Evolutionary conservation across 2,329 filamentous ascomycete species (phyloP).

Genomic region (Scedosporium minutisporum): DNA sequence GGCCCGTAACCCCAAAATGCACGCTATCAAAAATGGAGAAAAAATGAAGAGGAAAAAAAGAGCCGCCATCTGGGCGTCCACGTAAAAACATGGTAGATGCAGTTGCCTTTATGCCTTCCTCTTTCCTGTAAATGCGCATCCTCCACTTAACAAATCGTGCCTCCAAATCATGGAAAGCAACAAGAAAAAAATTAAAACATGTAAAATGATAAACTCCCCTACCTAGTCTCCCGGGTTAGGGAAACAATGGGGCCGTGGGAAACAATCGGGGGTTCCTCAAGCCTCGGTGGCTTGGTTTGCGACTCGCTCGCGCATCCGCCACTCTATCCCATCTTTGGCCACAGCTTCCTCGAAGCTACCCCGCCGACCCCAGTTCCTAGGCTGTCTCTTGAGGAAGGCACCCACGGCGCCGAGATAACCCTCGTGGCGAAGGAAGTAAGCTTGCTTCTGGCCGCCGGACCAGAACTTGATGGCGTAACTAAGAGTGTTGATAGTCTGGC

Average conservation of each 20-base stretch:
- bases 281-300: not conserved
- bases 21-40: not conserved
- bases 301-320: slow-evolving; percentile 4
- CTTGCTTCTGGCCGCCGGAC: slow-evolving; percentile 88
- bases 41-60: too few species aligned
- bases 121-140: not conserved
- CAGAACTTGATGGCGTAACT: slow-evolving; percentile 97
- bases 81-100: not conserved
- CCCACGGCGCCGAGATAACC: slow-evolving; percentile 91
- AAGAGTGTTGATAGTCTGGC: slow-evolving; percentile 95
- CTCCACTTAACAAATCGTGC: too few species aligned
- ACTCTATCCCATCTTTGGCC: slow-evolving; percentile 6
- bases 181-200: too few species aligned
- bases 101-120: not conserved
- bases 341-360: slow-evolving; percentile 57
- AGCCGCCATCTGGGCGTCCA: not conserved
- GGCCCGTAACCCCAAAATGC: not conserved
- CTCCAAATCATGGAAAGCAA: too few species aligned
- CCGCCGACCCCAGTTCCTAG: slow-evolving; percentile 80
- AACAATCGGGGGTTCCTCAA: not conserved
- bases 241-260: too few species aligned
- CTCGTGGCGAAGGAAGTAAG: slow-evolving; percentile 91
- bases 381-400: slow-evolving; percentile 86
- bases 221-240: too few species aligned
- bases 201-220: too few species aligned